Evolutionary conservation across 192 early-diverging fungal species (phyloP), one percentile per base, ranked within the genome.

Genomic region (Phlyctochytrium arcticum): DNA sequence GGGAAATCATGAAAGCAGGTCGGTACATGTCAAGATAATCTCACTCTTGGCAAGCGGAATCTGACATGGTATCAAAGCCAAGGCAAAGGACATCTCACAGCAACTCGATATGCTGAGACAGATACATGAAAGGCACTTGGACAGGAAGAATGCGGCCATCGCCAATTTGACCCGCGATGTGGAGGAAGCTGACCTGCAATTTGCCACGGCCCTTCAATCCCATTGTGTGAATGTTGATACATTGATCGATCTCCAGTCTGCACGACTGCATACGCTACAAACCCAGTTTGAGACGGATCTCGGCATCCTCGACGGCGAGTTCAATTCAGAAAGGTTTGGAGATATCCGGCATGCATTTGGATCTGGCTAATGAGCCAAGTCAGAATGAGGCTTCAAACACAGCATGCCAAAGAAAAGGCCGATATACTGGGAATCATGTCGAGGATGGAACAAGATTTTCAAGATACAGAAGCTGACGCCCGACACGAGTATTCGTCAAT

Each of bases 1-100:
- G 80, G 35, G 81, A 83, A 23, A 73, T 86, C n/a, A 86, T 86
- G 84, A 86, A 81, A 35, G 55, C 58, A 17, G 79, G 81, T 85
- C 10, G 12, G 55, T 36, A 36, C 15, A 2, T 44, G 42, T 21
- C 21, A 12, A n/a, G n/a, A n/a, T n/a, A n/a, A n/a, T n/a, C n/a
- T n/a, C n/a, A n/a, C n/a, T n/a, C n/a, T n/a, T n/a, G n/a, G 2
- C 42, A 12, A 44, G 15, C 21, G 2, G 42, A 21, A 27, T 9
- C 4, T 53, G 17, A 27, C 30, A 29, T 53, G 17, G 4, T 15
- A 53, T 4, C 30, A 31, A 35, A 84, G 82, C 76, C 32, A 85
- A 85, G 54, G 62, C 75, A 3, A 17, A 54, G 21, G 76, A 80
- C 32, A 63, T 86, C 26, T 32, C 46, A 21, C 39, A 44, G 5